A percentile compares a stretch with the other conserved stretches of the same genome.
Evolutionary conservation across 805 yeast genomes (phyloP).

Genomic region (Brettanomyces naardenensis): DNA sequence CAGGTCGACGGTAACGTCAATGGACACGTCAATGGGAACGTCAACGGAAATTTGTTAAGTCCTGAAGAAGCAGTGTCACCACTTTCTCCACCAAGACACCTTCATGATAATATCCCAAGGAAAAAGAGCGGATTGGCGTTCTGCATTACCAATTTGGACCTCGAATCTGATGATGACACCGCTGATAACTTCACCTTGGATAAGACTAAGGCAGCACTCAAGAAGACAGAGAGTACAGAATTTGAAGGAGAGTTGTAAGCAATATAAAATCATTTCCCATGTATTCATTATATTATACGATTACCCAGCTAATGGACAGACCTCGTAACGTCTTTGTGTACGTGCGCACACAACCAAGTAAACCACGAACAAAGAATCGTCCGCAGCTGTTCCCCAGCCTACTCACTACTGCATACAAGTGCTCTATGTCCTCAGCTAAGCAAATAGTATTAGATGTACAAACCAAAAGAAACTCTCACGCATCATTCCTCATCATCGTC

Average conservation of each 20-base stretch:
- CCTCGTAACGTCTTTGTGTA: too few species aligned
- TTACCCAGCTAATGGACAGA: too few species aligned
- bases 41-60: neutral
- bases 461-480: neutral
- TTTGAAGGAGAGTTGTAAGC: neutral
- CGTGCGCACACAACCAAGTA: too few species aligned
- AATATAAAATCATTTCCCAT: neutral
- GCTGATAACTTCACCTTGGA: neutral
- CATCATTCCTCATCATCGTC: conserved; percentile 44
- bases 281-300: too few species aligned
- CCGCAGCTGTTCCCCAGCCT: too few species aligned
- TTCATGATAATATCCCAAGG: neutral
- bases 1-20: neutral
- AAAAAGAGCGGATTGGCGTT: conserved; percentile 12
- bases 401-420: neutral
- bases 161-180: conserved; percentile 4
- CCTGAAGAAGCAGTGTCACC: too few species aligned
- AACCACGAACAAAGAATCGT: too few species aligned
- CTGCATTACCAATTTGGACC: conserved; percentile 8
- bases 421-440: neutral
- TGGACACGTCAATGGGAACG: neutral
- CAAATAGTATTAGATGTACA: neutral
- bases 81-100: neutral
- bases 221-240: neutral
- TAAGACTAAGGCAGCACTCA: neutral